Evolutionary conservation across 78 protist species (phyloP).

Genomic region (Monosiga brevicollis): DNA sequence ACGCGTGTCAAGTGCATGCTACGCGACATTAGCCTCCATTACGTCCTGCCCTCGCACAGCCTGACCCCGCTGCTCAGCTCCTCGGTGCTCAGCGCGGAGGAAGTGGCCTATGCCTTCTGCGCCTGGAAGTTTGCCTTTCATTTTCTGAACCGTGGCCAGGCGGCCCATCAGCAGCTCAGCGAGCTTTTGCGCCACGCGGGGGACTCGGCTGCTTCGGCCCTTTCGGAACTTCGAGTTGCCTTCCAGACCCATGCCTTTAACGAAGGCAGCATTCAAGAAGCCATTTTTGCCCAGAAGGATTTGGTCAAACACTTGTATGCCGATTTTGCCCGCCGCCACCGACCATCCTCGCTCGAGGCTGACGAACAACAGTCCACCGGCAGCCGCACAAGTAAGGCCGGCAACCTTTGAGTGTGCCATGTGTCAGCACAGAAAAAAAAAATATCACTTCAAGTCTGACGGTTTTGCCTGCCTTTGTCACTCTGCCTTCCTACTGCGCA

Average conservation of each 20-base stretch:
- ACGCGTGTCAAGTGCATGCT: background rate
- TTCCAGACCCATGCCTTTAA: constrained; percentile 11
- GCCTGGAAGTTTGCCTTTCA: constrained; percentile 19
- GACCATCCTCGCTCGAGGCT: background rate
- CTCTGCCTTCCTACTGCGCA: background rate
- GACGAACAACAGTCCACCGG: too few species aligned
- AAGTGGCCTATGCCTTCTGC: constrained; percentile 2
- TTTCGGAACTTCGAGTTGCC: background rate
- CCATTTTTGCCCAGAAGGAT: background rate
- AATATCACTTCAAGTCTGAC: background rate
- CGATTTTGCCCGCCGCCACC: constrained; percentile 6
- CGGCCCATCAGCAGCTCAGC: background rate
- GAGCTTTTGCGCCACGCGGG: background rate
- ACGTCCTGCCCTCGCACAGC: background rate
- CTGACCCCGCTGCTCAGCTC: background rate
- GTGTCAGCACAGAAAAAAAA: background rate
- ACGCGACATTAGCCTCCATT: constrained; percentile 3
- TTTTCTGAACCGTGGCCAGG: constrained; percentile 22
- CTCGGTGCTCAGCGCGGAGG: background rate
- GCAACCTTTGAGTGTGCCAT: background rate
- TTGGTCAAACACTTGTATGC: background rate
- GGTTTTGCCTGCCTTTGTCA: background rate
- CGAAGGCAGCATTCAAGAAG: background rate
- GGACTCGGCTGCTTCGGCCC: background rate
- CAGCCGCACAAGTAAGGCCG: background rate